These are phyloP conservation scores for Penicillium frequentans DNA, from an alignment of 2,329 filamentous ascomycete species.

Conservation along the genomic window DNA sequence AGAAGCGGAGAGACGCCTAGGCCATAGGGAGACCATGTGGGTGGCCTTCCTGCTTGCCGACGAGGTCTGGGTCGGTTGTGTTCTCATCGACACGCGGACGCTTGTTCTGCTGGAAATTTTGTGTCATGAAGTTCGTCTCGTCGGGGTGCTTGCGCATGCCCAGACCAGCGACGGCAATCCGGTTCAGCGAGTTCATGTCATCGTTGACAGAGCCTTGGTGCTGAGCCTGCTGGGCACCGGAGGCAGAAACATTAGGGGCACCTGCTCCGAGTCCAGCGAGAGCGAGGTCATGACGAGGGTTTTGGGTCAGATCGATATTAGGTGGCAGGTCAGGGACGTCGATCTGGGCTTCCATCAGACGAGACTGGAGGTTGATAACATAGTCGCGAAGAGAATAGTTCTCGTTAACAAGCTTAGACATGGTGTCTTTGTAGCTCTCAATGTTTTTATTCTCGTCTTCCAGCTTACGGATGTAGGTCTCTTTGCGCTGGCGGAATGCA, in stretches of 20 bases:
- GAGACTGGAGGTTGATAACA: conserved; percentile 83
- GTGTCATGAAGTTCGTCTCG: conserved; percentile 35
- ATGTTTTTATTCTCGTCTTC: conserved; percentile 90
- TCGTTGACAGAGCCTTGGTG: conserved; percentile 32
- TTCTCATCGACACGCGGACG: conserved; percentile 32
- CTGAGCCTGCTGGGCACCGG: conserved; percentile 27
- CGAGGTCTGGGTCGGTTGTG: conserved; percentile 24
- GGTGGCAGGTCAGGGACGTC: conserved; percentile 82
- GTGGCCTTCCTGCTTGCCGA: conserved; percentile 29
- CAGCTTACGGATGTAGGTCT: conserved; percentile 96
- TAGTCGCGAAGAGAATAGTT: conserved; percentile 92
- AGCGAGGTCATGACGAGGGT: conserved; percentile 45
- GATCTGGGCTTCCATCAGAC: conserved; percentile 77
- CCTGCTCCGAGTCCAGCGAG: conserved; percentile 23
- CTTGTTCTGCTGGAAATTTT: conserved; percentile 33
- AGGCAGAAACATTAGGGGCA: conserved; percentile 23
- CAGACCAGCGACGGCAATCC: conserved; percentile 44
- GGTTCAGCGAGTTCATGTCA: conserved; percentile 44
- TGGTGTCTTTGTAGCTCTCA: conserved; percentile 70
- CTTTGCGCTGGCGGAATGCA: conserved; percentile 95
- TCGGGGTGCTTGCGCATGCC: conserved; percentile 46
- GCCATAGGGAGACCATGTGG: conserved; percentile 26
- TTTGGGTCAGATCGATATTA: conserved; percentile 68
- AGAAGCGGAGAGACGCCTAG: background rate
- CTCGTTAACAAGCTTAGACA: conserved; percentile 79